These are phyloP conservation scores for Phytomonas sp. DNA, from an alignment of 208 protist genomes.

Conservation along the genomic window DNA sequence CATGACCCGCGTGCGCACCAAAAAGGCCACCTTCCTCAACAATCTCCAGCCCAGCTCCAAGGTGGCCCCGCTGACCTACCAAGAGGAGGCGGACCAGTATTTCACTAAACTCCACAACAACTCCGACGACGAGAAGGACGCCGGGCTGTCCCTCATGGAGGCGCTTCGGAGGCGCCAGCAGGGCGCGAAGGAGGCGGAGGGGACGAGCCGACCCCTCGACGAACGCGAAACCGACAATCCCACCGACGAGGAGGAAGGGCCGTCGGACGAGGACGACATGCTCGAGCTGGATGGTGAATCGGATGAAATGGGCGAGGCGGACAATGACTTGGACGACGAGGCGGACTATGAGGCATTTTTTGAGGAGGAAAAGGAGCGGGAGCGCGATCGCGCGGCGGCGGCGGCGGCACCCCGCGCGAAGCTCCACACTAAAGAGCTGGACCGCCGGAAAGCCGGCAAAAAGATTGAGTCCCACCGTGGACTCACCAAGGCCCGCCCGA, in stretches of 20 bases:
- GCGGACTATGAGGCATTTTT: conserved; percentile 64
- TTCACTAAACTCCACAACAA: conserved; percentile 67
- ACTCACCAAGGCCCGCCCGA: conserved; percentile 80
- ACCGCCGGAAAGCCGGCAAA: conserved; percentile 73
- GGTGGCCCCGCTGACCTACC: conserved; percentile 59
- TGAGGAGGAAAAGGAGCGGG: conserved; percentile 51
- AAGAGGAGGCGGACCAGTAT: conserved; percentile 88
- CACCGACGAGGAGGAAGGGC: conserved; percentile 20
- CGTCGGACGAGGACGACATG: conserved; percentile 18
- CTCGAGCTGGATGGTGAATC: conserved; percentile 18
- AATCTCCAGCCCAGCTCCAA: conserved; percentile 28
- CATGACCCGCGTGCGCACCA: conserved; percentile 77
- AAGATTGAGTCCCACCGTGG: conserved; percentile 85
- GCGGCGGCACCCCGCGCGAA: conserved; percentile 19
- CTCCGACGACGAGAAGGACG: conserved; percentile 21
- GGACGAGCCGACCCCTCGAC: conserved; percentile 14
- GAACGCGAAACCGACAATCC: conserved; percentile 12
- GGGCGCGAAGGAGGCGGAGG: conserved; percentile 6
- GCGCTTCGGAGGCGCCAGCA: conserved; percentile 49
- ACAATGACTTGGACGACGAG: conserved; percentile 17
- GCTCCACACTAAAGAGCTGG: conserved; percentile 52
- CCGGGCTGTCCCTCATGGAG: conserved; percentile 76
- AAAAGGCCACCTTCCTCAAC: conserved; percentile 55
- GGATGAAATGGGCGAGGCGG: conserved; percentile 14
- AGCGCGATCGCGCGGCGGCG: conserved; percentile 17